Evolutionary conservation across 768 basidiomycete genomes (phyloP).

Genomic region (Hypsizygus marmoreus): DNA sequence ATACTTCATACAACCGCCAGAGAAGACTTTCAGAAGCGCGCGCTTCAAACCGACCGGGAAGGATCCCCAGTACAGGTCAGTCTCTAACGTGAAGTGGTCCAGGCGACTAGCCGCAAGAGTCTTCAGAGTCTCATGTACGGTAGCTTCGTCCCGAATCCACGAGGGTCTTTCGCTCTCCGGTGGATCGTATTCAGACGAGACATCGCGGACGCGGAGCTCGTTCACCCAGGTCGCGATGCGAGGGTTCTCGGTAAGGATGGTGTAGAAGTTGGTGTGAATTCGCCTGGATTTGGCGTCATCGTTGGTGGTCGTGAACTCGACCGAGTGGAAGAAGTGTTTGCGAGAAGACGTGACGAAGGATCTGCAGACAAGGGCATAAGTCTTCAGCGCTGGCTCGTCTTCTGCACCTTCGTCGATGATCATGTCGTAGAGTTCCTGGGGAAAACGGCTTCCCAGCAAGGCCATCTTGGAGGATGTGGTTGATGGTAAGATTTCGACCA

Average conservation of each 20-base stretch:
- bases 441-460: too few species aligned
- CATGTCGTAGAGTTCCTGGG: conserved; percentile 11
- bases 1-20: conserved; percentile 1
- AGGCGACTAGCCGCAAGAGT: conserved; percentile 2
- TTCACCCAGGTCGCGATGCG: neutral
- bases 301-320: conserved; percentile 8
- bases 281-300: neutral
- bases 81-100: conserved; percentile 10
- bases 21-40: conserved; percentile 6
- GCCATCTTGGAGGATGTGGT: too few species aligned
- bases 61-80: conserved; percentile 2
- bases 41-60: conserved; percentile 7
- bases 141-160: conserved; percentile 10
- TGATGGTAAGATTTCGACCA: too few species aligned
- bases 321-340: conserved; percentile 4
- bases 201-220: conserved; percentile 6
- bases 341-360: conserved; percentile 1
- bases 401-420: conserved; percentile 8
- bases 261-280: conserved; percentile 1
- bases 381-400: conserved; percentile 1
- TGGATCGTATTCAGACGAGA: neutral
- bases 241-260: conserved; percentile 4
- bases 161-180: neutral
- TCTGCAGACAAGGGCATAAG: conserved; percentile 4
- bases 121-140: conserved; percentile 8